Evolutionary conservation across 495 filamentous ascomycete genomes (phyloP), one percentile per base, ranked within the genome.

Genomic region (Hypoxylon lienhwacheense): DNA sequence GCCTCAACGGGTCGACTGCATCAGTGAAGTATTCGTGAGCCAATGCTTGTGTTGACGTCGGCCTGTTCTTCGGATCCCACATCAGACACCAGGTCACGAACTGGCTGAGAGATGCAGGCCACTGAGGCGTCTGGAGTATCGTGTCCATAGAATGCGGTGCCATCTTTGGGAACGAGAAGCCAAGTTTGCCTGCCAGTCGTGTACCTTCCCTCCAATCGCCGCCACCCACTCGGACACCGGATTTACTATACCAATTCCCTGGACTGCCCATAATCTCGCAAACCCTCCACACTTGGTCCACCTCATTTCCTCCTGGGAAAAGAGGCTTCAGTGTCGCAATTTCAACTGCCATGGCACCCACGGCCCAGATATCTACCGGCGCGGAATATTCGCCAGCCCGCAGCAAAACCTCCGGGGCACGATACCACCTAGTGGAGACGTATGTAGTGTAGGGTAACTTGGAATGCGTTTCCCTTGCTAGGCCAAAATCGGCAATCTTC

Each of bases 211-310:
- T 87, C 95, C 95, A 99, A 55, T 99, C 95, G 65, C 95, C 95
- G 66, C 95, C 95, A 44, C 95, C 95, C 33, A 99, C 86, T 61
- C 85, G 88, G 15, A 76, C 78, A 21, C 92, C 90, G 25, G 85
- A 79, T 70, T 95, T 96, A 70, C 87, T 95, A 68, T 93, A 91
- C 95, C 95, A 99, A 69, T 91, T 90, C 11, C 93, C 95, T 10
- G 95, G 95, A 74, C 92, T 97, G 15, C 95, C 95, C 95, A 99
- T 99, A 50, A 99, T 96, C 69, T 99, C 95, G 66, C 95, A 99
- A 1, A 99, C 88, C 57, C 95, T 85, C 95, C 95, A 99, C 7
- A 99, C 92, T 71, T 99, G 95, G 63, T 97, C 95, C 3, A 99
- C 95, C 70, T 99, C 95, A 64, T 99, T 99, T 48, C 89, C 89